phyloP scores from a whole-genome alignment of 768 basidiomycete species.

The Thelephora ganbajun region DNA sequence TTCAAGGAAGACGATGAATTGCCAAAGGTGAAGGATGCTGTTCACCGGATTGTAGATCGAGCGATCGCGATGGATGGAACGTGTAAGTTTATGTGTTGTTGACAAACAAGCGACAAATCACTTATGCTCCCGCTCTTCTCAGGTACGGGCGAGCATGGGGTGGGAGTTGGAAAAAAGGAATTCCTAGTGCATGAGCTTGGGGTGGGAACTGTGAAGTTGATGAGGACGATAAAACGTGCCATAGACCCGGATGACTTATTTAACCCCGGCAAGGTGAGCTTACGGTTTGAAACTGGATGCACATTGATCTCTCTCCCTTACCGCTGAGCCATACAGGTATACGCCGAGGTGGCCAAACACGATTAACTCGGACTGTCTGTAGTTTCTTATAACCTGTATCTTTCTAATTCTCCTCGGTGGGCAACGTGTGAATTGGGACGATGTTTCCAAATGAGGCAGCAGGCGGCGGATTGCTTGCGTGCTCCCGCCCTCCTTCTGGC shows the following conservation, averaged over 20 bases:
- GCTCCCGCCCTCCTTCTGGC: too few species aligned
- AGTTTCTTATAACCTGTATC: too few species aligned
- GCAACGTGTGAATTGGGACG: too few species aligned
- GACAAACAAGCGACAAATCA: background rate
- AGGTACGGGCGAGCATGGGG: conserved; percentile 31
- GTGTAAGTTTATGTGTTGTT: conserved; percentile 12
- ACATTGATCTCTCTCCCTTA: too few species aligned
- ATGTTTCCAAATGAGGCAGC: too few species aligned
- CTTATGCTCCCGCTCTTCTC: background rate
- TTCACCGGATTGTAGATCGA: conserved; percentile 19
- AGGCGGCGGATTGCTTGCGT: too few species aligned
- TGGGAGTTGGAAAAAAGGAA: conserved; percentile 32
- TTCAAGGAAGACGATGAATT: conserved; percentile 19
- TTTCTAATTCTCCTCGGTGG: too few species aligned
- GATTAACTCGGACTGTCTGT: too few species aligned
- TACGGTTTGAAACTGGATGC: background rate
- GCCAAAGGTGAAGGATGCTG: conserved; percentile 14
- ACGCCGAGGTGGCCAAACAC: too few species aligned
- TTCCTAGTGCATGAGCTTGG: conserved; percentile 36
- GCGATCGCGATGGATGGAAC: conserved; percentile 23
- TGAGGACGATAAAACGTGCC: conserved; percentile 33
- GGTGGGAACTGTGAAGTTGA: conserved; percentile 32
- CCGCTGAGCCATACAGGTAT: too few species aligned
- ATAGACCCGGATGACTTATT: conserved; percentile 31
- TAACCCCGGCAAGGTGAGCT: conserved; percentile 30